These are phyloP conservation scores for Leishmania martiniquensis DNA, from an alignment of 208 protist species.

Conservation along the genomic window DNA sequence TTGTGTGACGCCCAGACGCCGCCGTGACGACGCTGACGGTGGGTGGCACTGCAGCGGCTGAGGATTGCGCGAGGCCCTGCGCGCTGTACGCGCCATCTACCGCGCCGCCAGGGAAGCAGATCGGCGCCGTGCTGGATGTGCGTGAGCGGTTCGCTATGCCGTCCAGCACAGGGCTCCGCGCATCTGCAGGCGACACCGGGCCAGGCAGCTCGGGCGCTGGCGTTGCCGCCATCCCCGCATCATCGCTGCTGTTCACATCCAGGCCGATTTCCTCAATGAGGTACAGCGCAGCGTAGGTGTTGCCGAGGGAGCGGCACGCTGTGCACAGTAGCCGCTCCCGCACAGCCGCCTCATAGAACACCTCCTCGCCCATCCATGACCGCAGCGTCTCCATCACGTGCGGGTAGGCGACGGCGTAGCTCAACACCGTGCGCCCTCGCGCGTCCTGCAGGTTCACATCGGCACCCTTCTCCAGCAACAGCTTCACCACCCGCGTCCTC, in stretches of 20 bases:
- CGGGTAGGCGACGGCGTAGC: conserved; percentile 62
- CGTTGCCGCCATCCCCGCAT: not conserved
- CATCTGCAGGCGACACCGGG: not conserved
- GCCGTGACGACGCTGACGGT: not conserved
- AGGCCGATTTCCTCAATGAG: conserved; percentile 67
- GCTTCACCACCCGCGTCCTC: conserved; percentile 45
- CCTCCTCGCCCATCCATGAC: conserved; percentile 46
- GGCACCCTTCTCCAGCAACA: conserved; percentile 66
- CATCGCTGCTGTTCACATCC: conserved; percentile 50
- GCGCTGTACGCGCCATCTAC: not conserved
- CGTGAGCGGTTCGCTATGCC: not conserved
- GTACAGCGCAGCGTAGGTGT: conserved; percentile 53
- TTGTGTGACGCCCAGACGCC: no score
- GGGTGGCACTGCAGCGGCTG: not conserved
- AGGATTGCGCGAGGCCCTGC: not conserved
- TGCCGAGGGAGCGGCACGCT: conserved; percentile 47
- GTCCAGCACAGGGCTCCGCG: not conserved
- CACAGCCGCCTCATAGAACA: conserved; percentile 18
- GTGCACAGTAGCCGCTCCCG: conserved; percentile 56
- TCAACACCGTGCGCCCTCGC: conserved; percentile 44
- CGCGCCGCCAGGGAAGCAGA: not conserved
- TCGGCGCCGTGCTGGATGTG: not conserved
- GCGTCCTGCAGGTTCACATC: conserved; percentile 42
- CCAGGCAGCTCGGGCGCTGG: not conserved
- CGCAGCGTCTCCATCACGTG: conserved; percentile 58